These are phyloP conservation scores for Lactarius evosmus DNA, from an alignment of 768 basidiomycete genomes.

Conservation along the genomic window DNA sequence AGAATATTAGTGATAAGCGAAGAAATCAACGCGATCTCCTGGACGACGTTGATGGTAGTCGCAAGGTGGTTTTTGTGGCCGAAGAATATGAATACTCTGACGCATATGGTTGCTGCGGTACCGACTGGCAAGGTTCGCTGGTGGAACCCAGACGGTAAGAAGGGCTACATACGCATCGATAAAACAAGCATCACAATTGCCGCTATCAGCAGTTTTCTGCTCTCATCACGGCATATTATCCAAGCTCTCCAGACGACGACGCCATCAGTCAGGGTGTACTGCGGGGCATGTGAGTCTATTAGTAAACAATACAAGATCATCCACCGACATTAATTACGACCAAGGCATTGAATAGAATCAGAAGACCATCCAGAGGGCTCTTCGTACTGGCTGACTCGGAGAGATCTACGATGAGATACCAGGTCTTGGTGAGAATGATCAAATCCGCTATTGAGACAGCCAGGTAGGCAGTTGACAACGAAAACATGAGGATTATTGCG, in stretches of 20 bases:
- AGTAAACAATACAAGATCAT: neutral
- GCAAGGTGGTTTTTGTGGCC: neutral
- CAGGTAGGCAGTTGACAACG: constrained; percentile 9
- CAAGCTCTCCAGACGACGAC: constrained; percentile 22
- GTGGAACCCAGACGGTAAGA: neutral
- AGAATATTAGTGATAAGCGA: neutral
- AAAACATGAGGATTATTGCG: constrained; percentile 6
- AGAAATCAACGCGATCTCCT: neutral
- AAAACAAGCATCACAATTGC: neutral
- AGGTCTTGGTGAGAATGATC: neutral
- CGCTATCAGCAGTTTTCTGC: neutral
- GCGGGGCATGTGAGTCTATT: neutral
- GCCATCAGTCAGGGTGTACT: constrained; percentile 17
- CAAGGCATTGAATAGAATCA: constrained; percentile 8
- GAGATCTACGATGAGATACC: neutral
- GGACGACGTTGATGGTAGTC: neutral
- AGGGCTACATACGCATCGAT: neutral
- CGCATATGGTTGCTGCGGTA: neutral
- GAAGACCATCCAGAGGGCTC: neutral
- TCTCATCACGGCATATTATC: constrained; percentile 1
- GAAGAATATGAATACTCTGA: neutral
- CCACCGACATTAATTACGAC: constrained; percentile 14
- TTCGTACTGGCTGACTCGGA: neutral
- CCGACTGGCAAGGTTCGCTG: neutral
- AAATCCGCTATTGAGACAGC: neutral